Base-by-base conservation (phyloP, 2,329 filamentous ascomycete genomes). In the Neonectria sp. region DNA sequence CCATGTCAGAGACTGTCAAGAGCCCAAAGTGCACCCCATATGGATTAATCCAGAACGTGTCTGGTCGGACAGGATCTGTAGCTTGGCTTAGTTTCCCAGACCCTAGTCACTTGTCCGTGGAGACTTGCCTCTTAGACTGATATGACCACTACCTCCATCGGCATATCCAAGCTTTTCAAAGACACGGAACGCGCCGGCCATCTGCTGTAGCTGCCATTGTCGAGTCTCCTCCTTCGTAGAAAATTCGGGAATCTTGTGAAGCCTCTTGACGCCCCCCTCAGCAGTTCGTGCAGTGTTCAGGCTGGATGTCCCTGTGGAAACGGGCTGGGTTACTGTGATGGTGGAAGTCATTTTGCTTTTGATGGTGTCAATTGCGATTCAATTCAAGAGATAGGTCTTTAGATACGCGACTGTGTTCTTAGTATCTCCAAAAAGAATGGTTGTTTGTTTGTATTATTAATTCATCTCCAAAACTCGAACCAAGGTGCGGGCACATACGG, bases 1-100 rank as follows among this genome's bases (percentile, higher is more conserved):
- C 88, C 86, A 93, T 90, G 75, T 93, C 91, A 2, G 84, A 86
- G 1, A 90, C 89, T 68, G 87, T 89, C 56, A 93, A 82, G 67
- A 91, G 79, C 5, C 86, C 90, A 75, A 93, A 93, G 76, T 93
- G 90, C 15, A 85, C 83, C 2, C 88, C 90, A 1, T 93, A 63
- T 80, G 91, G 81, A 89, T 93, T 85, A 29, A 81, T 81, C 80
- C 80, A 82, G 73, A 82, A 82, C 0, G 78, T 79, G 4, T 80
- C 73, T 13, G 77, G 76, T 2, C 76, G 61, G 6, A 80, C 72
- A 11, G 80, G 79, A 60, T 82, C 80, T 71, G 67, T 69, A 65
- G 74, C 60, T 45, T 25, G 15, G 37, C 5, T 5, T 40, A 2
- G 8, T 13, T 6, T n/a, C 35, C 9, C 29, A 35, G 21, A 24